Percentiles rank a stretch among this genome's conserved stretches.
phyloP scores from a whole-genome alignment of 1,139 yeast species.

The Magnusiomyces fungicola region DNA sequence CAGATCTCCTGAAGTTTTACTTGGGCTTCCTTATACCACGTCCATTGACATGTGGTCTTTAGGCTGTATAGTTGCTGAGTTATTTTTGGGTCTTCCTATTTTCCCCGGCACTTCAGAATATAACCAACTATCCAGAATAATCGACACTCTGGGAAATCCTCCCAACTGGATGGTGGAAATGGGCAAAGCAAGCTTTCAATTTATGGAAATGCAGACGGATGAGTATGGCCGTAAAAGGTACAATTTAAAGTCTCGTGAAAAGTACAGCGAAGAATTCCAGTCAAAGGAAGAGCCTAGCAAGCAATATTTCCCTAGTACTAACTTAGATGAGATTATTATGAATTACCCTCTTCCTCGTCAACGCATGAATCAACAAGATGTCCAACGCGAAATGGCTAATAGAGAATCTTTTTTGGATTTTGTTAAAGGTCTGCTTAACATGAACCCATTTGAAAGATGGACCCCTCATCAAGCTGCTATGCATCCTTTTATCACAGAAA shows the following conservation, averaged over 20 bases:
- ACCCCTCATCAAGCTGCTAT: slow-evolving; percentile 92
- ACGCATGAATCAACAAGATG: slow-evolving; percentile 54
- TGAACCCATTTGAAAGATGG: slow-evolving; percentile 91
- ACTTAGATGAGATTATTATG: slow-evolving; percentile 64
- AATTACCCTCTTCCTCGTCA: slow-evolving; percentile 69
- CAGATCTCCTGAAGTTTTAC: slow-evolving; percentile 89
- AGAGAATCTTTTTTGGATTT: slow-evolving; percentile 71
- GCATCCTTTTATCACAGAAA: slow-evolving; percentile 76
- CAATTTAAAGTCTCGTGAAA: slow-evolving; percentile 48
- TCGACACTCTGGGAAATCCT: slow-evolving; percentile 78
- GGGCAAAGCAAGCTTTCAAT: slow-evolving; percentile 76
- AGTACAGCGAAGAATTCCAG: slow-evolving; percentile 50
- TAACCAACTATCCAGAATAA: slow-evolving; percentile 78
- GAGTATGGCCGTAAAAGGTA: slow-evolving; percentile 36
- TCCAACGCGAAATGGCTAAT: slow-evolving; percentile 56
- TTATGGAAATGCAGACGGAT: slow-evolving; percentile 44
- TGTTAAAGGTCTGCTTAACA: slow-evolving; percentile 63
- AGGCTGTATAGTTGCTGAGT: slow-evolving; percentile 93
- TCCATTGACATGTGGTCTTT: slow-evolving; percentile 98
- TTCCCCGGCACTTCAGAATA: slow-evolving; percentile 95
- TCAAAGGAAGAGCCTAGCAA: slow-evolving; percentile 72
- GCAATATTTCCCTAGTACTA: slow-evolving; percentile 71
- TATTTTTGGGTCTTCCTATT: slow-evolving; percentile 86
- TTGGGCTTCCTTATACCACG: slow-evolving; percentile 81
- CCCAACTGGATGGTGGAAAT: slow-evolving; percentile 96